These are phyloP conservation scores for Syncephalastrum contaminatum DNA, from an alignment of 371 early-diverging fungal genomes.

Conservation along the genomic window DNA sequence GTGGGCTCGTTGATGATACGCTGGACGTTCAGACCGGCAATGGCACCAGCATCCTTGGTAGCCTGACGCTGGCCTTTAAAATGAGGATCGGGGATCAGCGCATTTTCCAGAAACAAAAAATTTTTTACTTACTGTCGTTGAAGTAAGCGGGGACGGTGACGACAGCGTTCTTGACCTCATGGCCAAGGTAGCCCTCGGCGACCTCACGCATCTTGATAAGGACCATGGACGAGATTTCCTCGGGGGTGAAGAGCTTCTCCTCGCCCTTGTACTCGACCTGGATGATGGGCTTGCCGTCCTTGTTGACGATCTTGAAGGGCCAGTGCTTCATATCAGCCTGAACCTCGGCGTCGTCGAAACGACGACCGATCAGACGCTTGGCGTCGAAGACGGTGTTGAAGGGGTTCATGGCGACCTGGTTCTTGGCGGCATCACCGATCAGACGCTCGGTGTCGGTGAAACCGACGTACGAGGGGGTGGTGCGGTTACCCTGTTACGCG, in stretches of 20 bases:
- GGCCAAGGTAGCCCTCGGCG: constrained; percentile 84
- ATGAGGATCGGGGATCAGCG: too few species aligned
- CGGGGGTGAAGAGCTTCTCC: constrained; percentile 87
- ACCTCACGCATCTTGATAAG: constrained; percentile 91
- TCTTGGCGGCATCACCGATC: constrained; percentile 95
- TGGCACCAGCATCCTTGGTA: constrained; percentile 97
- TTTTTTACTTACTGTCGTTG: constrained; percentile 64
- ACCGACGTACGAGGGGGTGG: constrained; percentile 94
- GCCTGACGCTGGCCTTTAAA: constrained; percentile 89
- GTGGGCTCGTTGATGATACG: constrained; percentile 99
- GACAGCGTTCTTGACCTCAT: constrained; percentile 81
- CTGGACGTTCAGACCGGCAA: constrained; percentile 94
- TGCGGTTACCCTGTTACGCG: constrained; percentile 77
- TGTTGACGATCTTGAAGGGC: constrained; percentile 86
- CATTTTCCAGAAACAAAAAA: too few species aligned
- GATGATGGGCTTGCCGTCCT: constrained; percentile 82
- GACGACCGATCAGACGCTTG: constrained; percentile 97
- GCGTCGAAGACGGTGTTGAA: constrained; percentile 94
- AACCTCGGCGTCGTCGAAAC: constrained; percentile 85
- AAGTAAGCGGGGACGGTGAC: constrained; percentile 61
- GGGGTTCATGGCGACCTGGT: constrained; percentile 88
- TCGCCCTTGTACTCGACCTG: constrained; percentile 86
- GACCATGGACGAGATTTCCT: constrained; percentile 93
- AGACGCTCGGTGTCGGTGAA: constrained; percentile 93
- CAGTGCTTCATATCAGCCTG: constrained; percentile 95